These are phyloP conservation scores for Coemansia sp. DNA, from an alignment of 192 early-diverging fungal genomes.

Conservation along the genomic window DNA sequence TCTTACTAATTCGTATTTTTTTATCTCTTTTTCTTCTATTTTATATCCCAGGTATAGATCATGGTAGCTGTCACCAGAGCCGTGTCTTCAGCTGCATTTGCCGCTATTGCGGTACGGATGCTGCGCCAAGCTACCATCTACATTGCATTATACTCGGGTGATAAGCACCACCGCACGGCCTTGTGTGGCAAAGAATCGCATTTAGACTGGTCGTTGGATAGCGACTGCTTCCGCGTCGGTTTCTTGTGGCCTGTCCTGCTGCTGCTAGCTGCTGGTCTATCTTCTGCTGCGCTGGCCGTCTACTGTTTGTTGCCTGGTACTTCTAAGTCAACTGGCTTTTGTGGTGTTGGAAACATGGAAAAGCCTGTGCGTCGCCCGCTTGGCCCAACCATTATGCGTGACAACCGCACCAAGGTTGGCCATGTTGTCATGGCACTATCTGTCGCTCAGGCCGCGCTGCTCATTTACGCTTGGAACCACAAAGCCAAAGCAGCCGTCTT, in stretches of 20 bases:
- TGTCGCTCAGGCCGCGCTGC: slow-evolving; percentile 12
- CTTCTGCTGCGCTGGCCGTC: slow-evolving; percentile 3
- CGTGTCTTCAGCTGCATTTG: neutral
- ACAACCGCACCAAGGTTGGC: slow-evolving; percentile 25
- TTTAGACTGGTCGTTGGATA: slow-evolving; percentile 15
- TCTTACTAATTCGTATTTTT: neutral
- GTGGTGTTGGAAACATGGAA: neutral
- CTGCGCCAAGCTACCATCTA: neutral
- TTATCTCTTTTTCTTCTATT: neutral
- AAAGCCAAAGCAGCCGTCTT: neutral
- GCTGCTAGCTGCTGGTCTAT: neutral
- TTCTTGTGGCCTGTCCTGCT: slow-evolving; percentile 31
- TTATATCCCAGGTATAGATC: neutral
- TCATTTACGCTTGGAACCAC: neutral
- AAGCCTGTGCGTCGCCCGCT: slow-evolving; percentile 26
- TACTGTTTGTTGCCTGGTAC: neutral
- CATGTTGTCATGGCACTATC: neutral
- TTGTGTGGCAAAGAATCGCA: slow-evolving; percentile 8
- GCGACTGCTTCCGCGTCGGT: slow-evolving; percentile 21
- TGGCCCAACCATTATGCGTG: slow-evolving; percentile 20
- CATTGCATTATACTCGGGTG: neutral
- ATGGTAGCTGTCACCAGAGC: neutral
- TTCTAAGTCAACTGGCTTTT: neutral
- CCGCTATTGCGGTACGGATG: neutral
- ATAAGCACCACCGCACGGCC: neutral